Base-by-base conservation (phyloP, 306 rosid species). In the Glycine latifolia region DNA sequence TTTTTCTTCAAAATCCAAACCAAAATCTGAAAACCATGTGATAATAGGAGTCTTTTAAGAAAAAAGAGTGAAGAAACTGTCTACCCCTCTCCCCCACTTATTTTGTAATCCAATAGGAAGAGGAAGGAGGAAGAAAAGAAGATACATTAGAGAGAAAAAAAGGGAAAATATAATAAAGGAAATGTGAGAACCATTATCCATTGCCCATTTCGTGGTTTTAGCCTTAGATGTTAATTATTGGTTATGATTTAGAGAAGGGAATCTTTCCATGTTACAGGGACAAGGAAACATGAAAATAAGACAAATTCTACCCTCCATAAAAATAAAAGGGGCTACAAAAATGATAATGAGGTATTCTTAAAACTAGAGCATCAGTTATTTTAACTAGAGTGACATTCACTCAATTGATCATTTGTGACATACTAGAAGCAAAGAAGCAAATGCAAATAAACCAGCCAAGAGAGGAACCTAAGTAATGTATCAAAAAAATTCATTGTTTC, bases 261-360 rank as follows among this genome's bases (percentile, higher is more conserved):
- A 91, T 91, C 89, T 91, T 88, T 87, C 85, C 93, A 93, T 89
- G 94, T 89, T 89, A 79, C 65, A 67, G 39, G 71, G 66, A 65
- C 80, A 88, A 89, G 83, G 67, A 70, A 79, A 86, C 77, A 85
- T 78, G 58, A 76, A 88, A 80, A 78, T 82, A 84, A 89, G 90
- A 87, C 90, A 84, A 85, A 88, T 67, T 79, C 37, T 58, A 75
- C 47, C 37, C 58, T 71, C 55, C 73, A 71, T 9, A 66, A 1
- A 67, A 39, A 67, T n/a, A 10, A 48, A 46, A 46, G 49, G 58
- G 14, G 63, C 14, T 31, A 37, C 62, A 31, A 48, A 54, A 76
- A 60, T 76, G 54, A 73, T 62, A 43, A 14, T 56, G 58, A 10
- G 48, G 47, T 33, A 35, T 7, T 71, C 56, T 43, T 26, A 71